Evolutionary conservation across 1,139 yeast species (phyloP).

Genomic region (Nakaseomyces bracarensis): DNA sequence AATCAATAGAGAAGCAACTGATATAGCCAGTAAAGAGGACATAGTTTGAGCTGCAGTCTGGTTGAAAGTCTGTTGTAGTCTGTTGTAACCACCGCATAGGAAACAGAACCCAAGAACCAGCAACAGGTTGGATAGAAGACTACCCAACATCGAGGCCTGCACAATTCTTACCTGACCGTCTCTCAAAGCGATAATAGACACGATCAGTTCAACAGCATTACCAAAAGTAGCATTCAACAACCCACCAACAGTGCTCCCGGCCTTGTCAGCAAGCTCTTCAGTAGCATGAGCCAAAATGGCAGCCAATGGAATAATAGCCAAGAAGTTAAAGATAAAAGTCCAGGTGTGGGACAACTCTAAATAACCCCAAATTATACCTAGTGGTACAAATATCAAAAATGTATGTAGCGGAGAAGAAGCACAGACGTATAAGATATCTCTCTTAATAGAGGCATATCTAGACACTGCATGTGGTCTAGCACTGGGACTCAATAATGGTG

Average conservation of each 20-base stretch:
- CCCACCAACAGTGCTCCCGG: conserved; percentile 87
- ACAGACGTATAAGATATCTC: conserved; percentile 33
- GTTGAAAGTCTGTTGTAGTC: conserved; percentile 81
- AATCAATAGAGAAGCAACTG: conserved; percentile 76
- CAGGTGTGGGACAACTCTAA: conserved; percentile 43
- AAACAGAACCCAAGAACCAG: conserved; percentile 95
- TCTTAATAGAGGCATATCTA: conserved; percentile 10
- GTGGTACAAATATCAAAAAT: conserved; percentile 72
- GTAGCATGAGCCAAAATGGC: conserved; percentile 85
- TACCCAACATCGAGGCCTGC: conserved; percentile 94
- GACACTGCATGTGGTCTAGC: conserved; percentile 10
- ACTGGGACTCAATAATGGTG: conserved; percentile 13
- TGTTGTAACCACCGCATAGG: conserved; percentile 81
- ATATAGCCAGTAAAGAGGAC: conserved; percentile 86
- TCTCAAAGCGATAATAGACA: conserved; percentile 77
- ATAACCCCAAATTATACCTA: conserved; percentile 69
- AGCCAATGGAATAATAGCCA: conserved; percentile 90
- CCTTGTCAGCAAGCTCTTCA: conserved; percentile 79
- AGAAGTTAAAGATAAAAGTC: conserved; percentile 67
- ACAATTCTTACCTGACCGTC: conserved; percentile 88
- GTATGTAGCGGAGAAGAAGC: conserved; percentile 70
- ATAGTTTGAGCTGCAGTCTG: conserved; percentile 97
- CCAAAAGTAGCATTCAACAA: conserved; percentile 93
- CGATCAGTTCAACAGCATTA: conserved; percentile 88
- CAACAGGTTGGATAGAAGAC: conserved; percentile 76